Base-by-base conservation (phyloP, 805 yeast genomes). In the Yamadazyma akitaensis region DNA sequence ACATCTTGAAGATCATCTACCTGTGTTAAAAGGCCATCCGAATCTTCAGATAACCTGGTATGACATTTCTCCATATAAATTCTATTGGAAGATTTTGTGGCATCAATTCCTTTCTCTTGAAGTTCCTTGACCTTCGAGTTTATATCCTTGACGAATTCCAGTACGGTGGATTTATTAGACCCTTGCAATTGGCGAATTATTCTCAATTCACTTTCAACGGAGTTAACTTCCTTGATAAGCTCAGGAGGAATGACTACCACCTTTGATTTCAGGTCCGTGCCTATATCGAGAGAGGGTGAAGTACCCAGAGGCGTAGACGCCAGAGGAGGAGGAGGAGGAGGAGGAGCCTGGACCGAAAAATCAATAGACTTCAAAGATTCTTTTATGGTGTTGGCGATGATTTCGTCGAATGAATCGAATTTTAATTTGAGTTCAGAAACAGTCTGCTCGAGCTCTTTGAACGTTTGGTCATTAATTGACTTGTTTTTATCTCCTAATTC, bases 1-100 rank as follows among this genome's bases (percentile, higher is more conserved):
- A 87, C 65, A 64, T 94, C 99, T 60, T 91, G 97, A 16, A 94
- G 69, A 54, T 89, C 97, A 62, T 94, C 99, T 5, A 92, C 92
- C 51, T 76, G 79, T 0, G 92, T 82, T 30, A 94, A 73, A 9
- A 94, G 65, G 0, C 61, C 58, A 60, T 89, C 96, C 7, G 95
- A 84, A 13, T 87, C 91, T 38, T 78, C 80, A 7, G 95, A 86
- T 19, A 94, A 72, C 55, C 80, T 82, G 4, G 69, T 60, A 59
- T 88, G 89, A 44, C 96, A 86, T 14, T 76, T 76, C 37, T 84
- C 89, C 84, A 94, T 85, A 56, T 87, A 89, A 0, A 73, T 59
- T 41, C 84, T 55, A 47, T 70, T 70, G 47, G 76, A 60, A 40
- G 72, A 51, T 52, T 61, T 58, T 6, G 69, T 58, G 9, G 59